Base-by-base conservation (phyloP, 202 grass and related monocot genomes). In the Panicum virgatum region DNA sequence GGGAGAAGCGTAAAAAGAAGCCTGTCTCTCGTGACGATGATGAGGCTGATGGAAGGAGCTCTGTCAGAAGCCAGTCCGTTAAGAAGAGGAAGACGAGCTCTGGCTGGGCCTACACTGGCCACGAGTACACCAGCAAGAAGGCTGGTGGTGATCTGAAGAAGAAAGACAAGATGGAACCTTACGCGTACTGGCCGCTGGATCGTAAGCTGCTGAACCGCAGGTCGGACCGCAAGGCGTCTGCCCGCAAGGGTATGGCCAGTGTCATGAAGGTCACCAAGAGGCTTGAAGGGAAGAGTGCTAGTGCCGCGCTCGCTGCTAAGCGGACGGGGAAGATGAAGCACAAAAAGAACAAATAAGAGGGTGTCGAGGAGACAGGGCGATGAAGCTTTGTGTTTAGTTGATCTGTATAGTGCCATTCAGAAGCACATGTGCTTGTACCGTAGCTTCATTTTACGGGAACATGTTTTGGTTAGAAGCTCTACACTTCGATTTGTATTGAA, bases 131-230 rank as follows among this genome's bases (percentile, higher is more conserved):
- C 15, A 98, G 85, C 75, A 95, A 90, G 82, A 95, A 85, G 69
- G 96, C 88, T 0, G 80, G 92, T 14, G 96, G 92, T 38, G 96
- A 98, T 88, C 75, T 93, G 48, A 93, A 89, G 72, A 95, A 89
- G 82, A 91, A 94, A 54, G 92, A 91, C 73, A 98, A 98, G 86
- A 87, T 98, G 80, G 96, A 98, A 46, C 96, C 96, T 0, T 98
- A 93, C 12, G 96, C 96, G 5, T 98, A 93, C 80, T 98, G 96
- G 96, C 96, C 92, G 0, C 67, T 98, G 26, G 92, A 98, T 37
- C 77, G 92, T 13, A 95, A 98, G 73, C 81, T 98, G 45, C 90
- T 98, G 22, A 95, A 98, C 56, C 92, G 87, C 30, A 90, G 96
- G 82, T 73, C 82, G 8, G 96, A 93, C 15, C 87, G 90, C 82